Conservation (phyloP, 192 early-diverging fungal genomes). For the Podila epigama region DNA sequence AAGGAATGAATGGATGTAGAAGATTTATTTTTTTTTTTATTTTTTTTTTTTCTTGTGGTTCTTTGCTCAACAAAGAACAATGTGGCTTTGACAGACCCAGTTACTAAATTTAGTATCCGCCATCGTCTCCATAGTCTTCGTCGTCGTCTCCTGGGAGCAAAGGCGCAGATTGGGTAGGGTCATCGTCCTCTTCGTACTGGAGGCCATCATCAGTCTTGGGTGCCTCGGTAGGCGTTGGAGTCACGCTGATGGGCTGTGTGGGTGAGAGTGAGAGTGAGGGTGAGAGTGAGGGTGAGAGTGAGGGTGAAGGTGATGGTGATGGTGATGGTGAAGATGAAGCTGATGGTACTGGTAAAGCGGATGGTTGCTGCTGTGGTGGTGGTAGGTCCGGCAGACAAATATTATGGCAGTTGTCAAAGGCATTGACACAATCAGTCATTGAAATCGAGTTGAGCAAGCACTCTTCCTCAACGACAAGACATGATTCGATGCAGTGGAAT, state of each 20-base stretch:
- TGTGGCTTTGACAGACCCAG: neutral
- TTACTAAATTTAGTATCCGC: neutral
- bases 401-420: neutral
- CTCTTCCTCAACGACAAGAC: neutral
- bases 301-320: neutral
- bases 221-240: too few relatives aligned
- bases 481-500: neutral
- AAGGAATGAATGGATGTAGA: neutral
- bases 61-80: neutral
- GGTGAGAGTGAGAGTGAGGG: too few relatives aligned
- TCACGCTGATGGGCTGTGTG: too few relatives aligned
- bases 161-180: neutral
- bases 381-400: neutral
- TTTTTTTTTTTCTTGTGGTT: constrained; percentile 1
- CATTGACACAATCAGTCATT: neutral
- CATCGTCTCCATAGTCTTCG: neutral
- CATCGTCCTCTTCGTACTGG: neutral
- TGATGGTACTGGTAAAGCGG: neutral
- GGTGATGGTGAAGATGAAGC: neutral
- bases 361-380: neutral
- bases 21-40: constrained; percentile 1
- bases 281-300: too few relatives aligned
- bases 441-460: neutral
- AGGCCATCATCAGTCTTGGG: too few relatives aligned
- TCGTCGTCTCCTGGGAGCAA: neutral